phyloP scores from a whole-genome alignment of 2,329 filamentous ascomycete species.

The Fusarium sp. region DNA sequence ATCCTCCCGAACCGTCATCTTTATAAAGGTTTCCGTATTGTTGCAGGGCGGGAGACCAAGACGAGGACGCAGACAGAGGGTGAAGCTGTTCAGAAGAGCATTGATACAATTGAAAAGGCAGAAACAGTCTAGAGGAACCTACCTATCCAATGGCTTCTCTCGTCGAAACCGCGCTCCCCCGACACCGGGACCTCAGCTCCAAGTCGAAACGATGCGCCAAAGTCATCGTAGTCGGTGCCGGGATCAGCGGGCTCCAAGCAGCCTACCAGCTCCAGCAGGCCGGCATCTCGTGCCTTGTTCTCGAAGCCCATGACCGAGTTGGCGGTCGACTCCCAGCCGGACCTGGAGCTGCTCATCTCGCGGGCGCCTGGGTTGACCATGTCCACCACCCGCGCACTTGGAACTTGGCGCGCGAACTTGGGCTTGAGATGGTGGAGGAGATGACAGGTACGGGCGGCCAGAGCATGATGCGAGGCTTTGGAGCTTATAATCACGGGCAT shows the following conservation, averaged over 20 bases:
- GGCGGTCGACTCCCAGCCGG: constrained; percentile 33
- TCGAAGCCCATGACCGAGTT: constrained; percentile 35
- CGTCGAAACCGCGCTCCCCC: neutral
- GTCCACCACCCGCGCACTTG: constrained; percentile 29
- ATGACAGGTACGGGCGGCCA: constrained; percentile 13
- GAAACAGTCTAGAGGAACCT: too few relatives aligned
- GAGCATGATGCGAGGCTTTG: constrained; percentile 24
- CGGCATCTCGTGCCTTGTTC: constrained; percentile 44
- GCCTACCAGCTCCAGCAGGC: constrained; percentile 42
- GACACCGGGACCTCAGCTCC: constrained; percentile 12
- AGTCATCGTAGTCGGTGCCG: constrained; percentile 47
- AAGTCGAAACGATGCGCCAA: constrained; percentile 31
- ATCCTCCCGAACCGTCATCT: too few relatives aligned
- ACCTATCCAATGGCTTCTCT: constrained; percentile 3
- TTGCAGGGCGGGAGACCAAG: too few relatives aligned
- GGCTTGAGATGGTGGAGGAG: constrained; percentile 25
- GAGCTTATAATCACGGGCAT: constrained; percentile 11
- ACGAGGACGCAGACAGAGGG: too few relatives aligned
- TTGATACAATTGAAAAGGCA: neutral
- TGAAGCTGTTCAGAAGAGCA: too few relatives aligned
- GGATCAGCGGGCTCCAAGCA: constrained; percentile 46
- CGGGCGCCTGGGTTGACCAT: constrained; percentile 44
- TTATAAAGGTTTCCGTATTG: too few relatives aligned
- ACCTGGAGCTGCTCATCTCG: constrained; percentile 32
- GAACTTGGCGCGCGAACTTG: constrained; percentile 24